phyloP scores from a whole-genome alignment of 768 basidiomycete genomes.

The Chalciporus sphaerocephalus region DNA sequence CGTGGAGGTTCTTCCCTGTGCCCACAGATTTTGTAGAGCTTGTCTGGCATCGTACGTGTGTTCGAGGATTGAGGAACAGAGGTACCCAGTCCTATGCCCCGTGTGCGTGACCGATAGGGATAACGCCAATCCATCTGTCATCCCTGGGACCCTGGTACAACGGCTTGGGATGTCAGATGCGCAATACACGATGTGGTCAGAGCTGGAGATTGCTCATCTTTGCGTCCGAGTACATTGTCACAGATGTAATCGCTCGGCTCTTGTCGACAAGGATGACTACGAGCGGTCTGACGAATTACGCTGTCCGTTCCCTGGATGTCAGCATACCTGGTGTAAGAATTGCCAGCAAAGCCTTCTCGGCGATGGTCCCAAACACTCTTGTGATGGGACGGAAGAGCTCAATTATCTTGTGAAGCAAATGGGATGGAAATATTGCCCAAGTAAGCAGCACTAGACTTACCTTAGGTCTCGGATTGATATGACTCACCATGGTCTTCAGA shows the following conservation, averaged over 20 bases:
- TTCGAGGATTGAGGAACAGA: slow-evolving; percentile 46
- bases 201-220: slow-evolving; percentile 42
- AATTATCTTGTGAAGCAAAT: slow-evolving; percentile 43
- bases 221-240: slow-evolving; percentile 45
- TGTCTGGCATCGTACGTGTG: slow-evolving; percentile 45
- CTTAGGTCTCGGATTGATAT: background rate
- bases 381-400: slow-evolving; percentile 54
- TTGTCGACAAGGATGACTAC: slow-evolving; percentile 49
- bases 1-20: slow-evolving; percentile 40
- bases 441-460: slow-evolving; percentile 25
- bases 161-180: slow-evolving; percentile 41
- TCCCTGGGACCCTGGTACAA: slow-evolving; percentile 36
- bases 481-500: slow-evolving; percentile 21
- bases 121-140: slow-evolving; percentile 26
- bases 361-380: slow-evolving; percentile 43
- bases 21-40: slow-evolving; percentile 49
- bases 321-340: slow-evolving; percentile 54
- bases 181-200: slow-evolving; percentile 38
- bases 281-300: slow-evolving; percentile 36
- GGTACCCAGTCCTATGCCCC: slow-evolving; percentile 59
- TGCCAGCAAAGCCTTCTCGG: slow-evolving; percentile 41
- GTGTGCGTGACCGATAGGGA: slow-evolving; percentile 40
- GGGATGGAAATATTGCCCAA: slow-evolving; percentile 65
- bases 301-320: slow-evolving; percentile 49
- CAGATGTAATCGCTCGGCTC: slow-evolving; percentile 47